A percentile compares a stretch with the other conserved stretches of the same genome.
Conservation (phyloP, 805 yeast species). For the Kodamaea laetipori region DNA sequence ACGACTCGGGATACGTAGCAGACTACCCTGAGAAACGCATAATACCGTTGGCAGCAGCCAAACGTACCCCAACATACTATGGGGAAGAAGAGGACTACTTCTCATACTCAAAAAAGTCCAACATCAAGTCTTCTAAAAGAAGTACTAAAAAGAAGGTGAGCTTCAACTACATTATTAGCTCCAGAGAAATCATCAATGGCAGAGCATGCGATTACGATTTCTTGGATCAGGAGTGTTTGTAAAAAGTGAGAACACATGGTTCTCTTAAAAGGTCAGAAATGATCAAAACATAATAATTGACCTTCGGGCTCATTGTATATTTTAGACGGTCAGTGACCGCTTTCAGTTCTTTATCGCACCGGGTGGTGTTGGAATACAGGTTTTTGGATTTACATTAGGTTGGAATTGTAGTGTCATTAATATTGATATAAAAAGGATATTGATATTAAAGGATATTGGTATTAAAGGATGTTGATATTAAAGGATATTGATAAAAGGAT, state of each 20-base stretch:
- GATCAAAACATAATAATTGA: too few species aligned
- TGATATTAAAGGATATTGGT: too few species aligned
- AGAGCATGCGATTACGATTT: conserved; percentile 46
- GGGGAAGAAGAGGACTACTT: conserved; percentile 15
- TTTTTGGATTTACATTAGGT: neutral
- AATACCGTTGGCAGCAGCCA: conserved; percentile 9
- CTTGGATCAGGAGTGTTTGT: conserved; percentile 39
- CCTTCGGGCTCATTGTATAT: conserved; percentile 5
- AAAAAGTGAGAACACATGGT: too few species aligned
- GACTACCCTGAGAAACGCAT: conserved; percentile 15
- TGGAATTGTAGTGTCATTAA: neutral
- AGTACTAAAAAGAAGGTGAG: conserved; percentile 33
- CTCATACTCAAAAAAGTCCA: conserved; percentile 10
- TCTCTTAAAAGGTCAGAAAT: too few species aligned
- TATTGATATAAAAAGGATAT: too few species aligned
- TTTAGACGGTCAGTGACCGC: conserved; percentile 6
- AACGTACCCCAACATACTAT: conserved; percentile 4
- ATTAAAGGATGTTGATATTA: too few species aligned
- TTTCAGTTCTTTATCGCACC: conserved; percentile 6
- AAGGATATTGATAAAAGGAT: too few species aligned
- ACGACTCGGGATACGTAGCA: conserved; percentile 19
- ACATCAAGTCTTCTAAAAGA: conserved; percentile 16
- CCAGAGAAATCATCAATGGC: conserved; percentile 49
- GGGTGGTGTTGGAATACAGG: conserved; percentile 7
- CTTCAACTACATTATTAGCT: conserved; percentile 44